Evolutionary conservation across 2,329 filamentous ascomycete species (phyloP).

Genomic region (Coleophoma cylindrospora): DNA sequence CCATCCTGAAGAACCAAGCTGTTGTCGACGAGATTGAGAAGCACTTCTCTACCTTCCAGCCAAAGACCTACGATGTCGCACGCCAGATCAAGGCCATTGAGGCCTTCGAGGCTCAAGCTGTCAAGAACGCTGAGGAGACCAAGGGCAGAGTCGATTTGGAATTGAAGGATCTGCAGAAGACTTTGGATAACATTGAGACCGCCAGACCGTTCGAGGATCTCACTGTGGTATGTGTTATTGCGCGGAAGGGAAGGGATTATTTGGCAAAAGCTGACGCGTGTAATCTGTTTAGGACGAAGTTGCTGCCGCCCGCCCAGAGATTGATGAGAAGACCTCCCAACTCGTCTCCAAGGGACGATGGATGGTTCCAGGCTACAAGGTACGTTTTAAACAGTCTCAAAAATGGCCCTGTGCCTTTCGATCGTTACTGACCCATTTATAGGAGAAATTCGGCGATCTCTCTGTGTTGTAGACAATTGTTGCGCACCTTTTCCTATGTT

Average conservation of each 20-base stretch:
- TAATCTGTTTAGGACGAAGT: slow-evolving; percentile 72
- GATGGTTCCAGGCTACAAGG: slow-evolving; percentile 98
- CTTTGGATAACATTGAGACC: slow-evolving; percentile 93
- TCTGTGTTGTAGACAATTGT: slow-evolving; percentile 71
- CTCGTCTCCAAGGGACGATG: slow-evolving; percentile 97
- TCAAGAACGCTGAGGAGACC: slow-evolving; percentile 95
- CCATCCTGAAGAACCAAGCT: slow-evolving; percentile 89
- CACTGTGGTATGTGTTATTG: slow-evolving; percentile 73
- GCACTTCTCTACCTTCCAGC: slow-evolving; percentile 88
- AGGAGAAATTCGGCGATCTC: slow-evolving; percentile 99
- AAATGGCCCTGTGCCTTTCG: neutral
- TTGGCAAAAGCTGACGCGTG: slow-evolving; percentile 7
- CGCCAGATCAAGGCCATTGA: slow-evolving; percentile 98
- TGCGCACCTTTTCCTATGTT: slow-evolving; percentile 36
- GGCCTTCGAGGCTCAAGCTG: slow-evolving; percentile 92
- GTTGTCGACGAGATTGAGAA: slow-evolving; percentile 96
- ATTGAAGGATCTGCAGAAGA: slow-evolving; percentile 89
- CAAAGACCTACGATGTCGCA: slow-evolving; percentile 83
- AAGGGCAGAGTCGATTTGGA: slow-evolving; percentile 95
- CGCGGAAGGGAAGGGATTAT: neutral
- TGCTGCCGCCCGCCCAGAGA: slow-evolving; percentile 87
- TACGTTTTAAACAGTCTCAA: slow-evolving; percentile 37
- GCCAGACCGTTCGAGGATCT: slow-evolving; percentile 94
- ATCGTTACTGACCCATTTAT: slow-evolving; percentile 39
- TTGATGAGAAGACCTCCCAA: slow-evolving; percentile 93